A percentile compares a stretch with the other conserved stretches of the same genome.
These are phyloP conservation scores for Fistulinella cinereoalba DNA, from an alignment of 1,284 basidiomycete genomes.

Conservation along the genomic window DNA sequence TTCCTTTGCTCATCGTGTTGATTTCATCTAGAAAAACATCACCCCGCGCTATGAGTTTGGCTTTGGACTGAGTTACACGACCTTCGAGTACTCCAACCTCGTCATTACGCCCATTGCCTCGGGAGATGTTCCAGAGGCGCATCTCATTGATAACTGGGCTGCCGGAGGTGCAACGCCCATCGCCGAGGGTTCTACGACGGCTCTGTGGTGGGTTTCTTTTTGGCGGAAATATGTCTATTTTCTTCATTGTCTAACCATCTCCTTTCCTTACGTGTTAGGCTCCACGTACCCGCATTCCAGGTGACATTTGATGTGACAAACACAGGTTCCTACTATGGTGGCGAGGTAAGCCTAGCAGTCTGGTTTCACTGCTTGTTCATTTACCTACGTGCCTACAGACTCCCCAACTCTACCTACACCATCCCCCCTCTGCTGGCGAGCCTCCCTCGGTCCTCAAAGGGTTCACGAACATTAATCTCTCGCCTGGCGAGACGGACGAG, in stretches of 20 bases:
- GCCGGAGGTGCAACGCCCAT: constrained; percentile 44
- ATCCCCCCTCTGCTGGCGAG: constrained; percentile 52
- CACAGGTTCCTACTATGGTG: constrained; percentile 51
- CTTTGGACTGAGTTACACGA: constrained; percentile 73
- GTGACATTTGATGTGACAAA: constrained; percentile 62
- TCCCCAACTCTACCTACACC: constrained; percentile 65
- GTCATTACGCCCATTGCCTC: constrained; percentile 40
- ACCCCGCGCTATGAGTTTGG: constrained; percentile 63
- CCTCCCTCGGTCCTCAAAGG: constrained; percentile 65
- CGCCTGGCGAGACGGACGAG: constrained; percentile 43
- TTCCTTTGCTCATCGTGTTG: too few species aligned
- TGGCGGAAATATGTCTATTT: neutral
- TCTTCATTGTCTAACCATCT: neutral
- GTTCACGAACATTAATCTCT: constrained; percentile 57
- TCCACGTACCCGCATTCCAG: constrained; percentile 59
- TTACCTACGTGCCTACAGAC: constrained; percentile 34
- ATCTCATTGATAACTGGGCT: constrained; percentile 52
- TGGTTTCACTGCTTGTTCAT: neutral
- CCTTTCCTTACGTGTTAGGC: constrained; percentile 34
- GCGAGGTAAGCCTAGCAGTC: constrained; percentile 41
- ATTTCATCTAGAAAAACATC: constrained; percentile 42
- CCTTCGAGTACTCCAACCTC: constrained; percentile 65
- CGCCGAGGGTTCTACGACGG: constrained; percentile 29
- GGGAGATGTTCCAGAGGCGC: constrained; percentile 34
- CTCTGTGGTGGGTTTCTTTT: constrained; percentile 28